phyloP scores from a whole-genome alignment of 371 early-diverging fungal species.

The Fennellomyces sp. region DNA sequence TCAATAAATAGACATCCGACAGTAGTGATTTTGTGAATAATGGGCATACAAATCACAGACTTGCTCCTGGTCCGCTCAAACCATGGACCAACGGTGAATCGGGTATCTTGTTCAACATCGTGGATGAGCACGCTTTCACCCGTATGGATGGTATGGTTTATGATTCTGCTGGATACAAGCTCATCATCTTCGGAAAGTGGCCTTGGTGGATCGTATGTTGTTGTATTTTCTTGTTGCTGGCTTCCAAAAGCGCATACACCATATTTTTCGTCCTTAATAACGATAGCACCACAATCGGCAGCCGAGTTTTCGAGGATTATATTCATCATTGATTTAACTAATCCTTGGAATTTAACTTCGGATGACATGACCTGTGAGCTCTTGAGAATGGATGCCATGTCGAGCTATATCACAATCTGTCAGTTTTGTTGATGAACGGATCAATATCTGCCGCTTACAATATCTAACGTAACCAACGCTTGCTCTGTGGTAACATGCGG shows the following conservation, averaged over 20 bases:
- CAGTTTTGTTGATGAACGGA: no score
- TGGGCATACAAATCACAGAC: conserved; percentile 61
- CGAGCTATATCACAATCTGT: no score
- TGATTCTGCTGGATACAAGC: conserved; percentile 36
- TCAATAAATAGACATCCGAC: conserved; percentile 61
- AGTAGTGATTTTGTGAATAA: conserved; percentile 50
- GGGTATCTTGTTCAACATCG: conserved; percentile 39
- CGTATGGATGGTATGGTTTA: conserved; percentile 46
- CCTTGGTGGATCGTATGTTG: conserved; percentile 46
- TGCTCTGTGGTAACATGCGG: conserved; percentile 47
- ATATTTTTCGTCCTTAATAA: conserved; percentile 44
- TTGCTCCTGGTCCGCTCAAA: conserved; percentile 46
- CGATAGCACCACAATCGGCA: conserved; percentile 48
- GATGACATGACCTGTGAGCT: conserved; percentile 50
- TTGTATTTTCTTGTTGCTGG: conserved; percentile 28
- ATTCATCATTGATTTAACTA: conserved; percentile 43
- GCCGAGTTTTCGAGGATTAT: conserved; percentile 50
- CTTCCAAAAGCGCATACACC: conserved; percentile 49
- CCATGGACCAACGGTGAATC: conserved; percentile 51
- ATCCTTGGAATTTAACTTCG: conserved; percentile 45
- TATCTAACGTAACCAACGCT: conserved; percentile 44
- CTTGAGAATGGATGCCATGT: conserved; percentile 51
- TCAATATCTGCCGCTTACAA: no score
- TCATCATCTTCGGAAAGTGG: conserved; percentile 32
- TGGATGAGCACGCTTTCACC: conserved; percentile 43